Base-by-base conservation (phyloP, 148 eudicot species). In the Fagopyrum homotropicum region DNA sequence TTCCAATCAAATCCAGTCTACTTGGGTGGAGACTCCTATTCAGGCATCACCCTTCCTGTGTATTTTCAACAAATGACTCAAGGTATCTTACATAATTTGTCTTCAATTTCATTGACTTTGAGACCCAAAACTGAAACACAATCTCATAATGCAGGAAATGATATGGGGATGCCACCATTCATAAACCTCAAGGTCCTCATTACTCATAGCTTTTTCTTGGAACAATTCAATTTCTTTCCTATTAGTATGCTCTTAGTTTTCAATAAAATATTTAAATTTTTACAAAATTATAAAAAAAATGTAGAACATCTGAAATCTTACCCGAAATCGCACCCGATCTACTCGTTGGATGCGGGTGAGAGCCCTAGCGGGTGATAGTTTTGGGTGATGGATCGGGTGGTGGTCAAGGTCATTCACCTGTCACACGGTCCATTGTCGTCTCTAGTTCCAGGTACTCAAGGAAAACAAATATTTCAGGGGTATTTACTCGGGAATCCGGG, bases 11-110 rank as follows among this genome's bases (percentile, higher is more conserved):
- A 88, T 72, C 84, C 85, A 11, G 74, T 90, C 12, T 90, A 86
- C 63, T 55, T 90, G n/a, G 91, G 86, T 16, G 91, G 95, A 54
- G 95, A 88, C 68, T 90, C 95, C 0, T 90, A 88, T 59, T 73
- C 81, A 1, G 95, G 92, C 55, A 45, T 82, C 17, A 81, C 86
- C 17, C 88, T 90, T 75, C 95, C 92, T 4, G 29, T 77, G 2
- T 77, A 78, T 59, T 77, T 81, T 69, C 51, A 74, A 9, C 75
- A 76, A 35, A 77, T 84, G 87, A 60, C 73, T 16, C 19, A 70
- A 1, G 87, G 87, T 84, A 80, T 73, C 48, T 40, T 6, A 22
- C 26, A 22, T 22, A 0, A 1, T 35, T 35, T 35, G 40, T 35
- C 40, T 35, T 2, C 40, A 35, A 16, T 15, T 72, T 30, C 69